Conservation (phyloP, 2,329 filamentous ascomycete genomes). For the Acrocalymma vagum region DNA sequence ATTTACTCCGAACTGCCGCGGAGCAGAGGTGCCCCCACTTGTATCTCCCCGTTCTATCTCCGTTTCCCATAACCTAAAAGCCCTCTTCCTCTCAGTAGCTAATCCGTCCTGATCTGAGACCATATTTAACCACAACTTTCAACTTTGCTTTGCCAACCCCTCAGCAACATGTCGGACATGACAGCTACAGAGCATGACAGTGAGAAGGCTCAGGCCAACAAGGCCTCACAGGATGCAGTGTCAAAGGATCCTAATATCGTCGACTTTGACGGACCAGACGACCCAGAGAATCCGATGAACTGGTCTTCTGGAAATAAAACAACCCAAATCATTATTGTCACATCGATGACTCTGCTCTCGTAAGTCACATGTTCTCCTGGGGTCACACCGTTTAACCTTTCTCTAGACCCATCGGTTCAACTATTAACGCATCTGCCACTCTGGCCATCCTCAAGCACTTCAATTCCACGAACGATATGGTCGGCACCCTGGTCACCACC, state of each 20-base stretch:
- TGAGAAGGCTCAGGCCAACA: background rate
- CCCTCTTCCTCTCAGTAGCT: too few relatives aligned
- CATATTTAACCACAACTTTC: too few relatives aligned
- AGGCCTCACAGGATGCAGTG: background rate
- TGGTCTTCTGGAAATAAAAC: conserved; percentile 11
- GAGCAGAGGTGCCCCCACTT: too few relatives aligned
- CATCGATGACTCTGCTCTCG: conserved; percentile 12
- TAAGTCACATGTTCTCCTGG: too few relatives aligned
- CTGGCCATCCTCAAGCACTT: conserved; percentile 11
- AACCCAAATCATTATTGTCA: conserved; percentile 7
- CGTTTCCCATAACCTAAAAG: too few relatives aligned
- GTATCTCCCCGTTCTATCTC: too few relatives aligned
- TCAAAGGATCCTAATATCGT: conserved; percentile 57
- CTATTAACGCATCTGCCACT: conserved; percentile 9
- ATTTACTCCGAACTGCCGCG: too few relatives aligned
- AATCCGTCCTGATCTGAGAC: too few relatives aligned
- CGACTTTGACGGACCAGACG: conserved; percentile 61
- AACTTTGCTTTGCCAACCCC: too few relatives aligned
- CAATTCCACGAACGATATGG: conserved; percentile 10
- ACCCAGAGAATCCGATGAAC: conserved; percentile 17
- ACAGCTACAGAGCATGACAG: too few relatives aligned
- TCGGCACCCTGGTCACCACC: conserved; percentile 10
- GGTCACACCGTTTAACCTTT: background rate
- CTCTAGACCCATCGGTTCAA: conserved; percentile 8
- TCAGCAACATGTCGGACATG: too few relatives aligned